Percentiles rank a stretch among this genome's conserved stretches.
Conservation (phyloP, 2,329 filamentous ascomycete species). For the Atkinsonella texensis region DNA sequence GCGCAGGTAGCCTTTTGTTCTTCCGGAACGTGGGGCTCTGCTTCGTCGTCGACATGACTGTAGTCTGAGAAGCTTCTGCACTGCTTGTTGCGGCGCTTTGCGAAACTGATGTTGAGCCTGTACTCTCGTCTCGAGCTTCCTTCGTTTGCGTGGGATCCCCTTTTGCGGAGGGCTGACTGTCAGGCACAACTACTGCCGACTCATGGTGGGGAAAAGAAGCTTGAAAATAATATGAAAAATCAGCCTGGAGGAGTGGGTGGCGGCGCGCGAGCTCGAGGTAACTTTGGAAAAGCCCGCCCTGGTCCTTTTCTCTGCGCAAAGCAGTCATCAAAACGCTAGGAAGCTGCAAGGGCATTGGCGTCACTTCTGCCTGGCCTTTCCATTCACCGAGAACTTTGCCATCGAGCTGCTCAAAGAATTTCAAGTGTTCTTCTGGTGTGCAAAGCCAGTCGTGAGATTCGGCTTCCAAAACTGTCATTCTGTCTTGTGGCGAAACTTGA, state of each 20-base stretch:
- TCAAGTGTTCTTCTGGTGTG: slow-evolving; percentile 17
- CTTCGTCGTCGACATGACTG: background rate
- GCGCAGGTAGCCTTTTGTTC: background rate
- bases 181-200: background rate
- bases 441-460: slow-evolving; percentile 23
- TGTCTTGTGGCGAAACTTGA: slow-evolving; percentile 13
- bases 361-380: slow-evolving; percentile 15
- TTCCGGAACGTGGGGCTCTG: background rate
- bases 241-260: slow-evolving; percentile 3
- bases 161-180: background rate
- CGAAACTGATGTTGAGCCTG: background rate
- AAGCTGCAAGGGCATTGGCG: slow-evolving; percentile 23
- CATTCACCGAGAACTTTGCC: slow-evolving; percentile 16
- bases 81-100: background rate
- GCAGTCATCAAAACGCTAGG: slow-evolving; percentile 13
- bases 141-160: background rate
- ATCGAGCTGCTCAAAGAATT: slow-evolving; percentile 22
- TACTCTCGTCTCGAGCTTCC: background rate
- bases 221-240: slow-evolving; percentile 1
- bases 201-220: background rate
- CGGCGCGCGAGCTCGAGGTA: background rate
- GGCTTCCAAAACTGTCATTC: slow-evolving; percentile 18
- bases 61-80: background rate
- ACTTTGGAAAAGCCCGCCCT: background rate
- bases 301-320: background rate